Evolutionary conservation across 2,329 filamentous ascomycete genomes (phyloP), one percentile per base, ranked within the genome.

Genomic region (Alternaria consortialis): DNA sequence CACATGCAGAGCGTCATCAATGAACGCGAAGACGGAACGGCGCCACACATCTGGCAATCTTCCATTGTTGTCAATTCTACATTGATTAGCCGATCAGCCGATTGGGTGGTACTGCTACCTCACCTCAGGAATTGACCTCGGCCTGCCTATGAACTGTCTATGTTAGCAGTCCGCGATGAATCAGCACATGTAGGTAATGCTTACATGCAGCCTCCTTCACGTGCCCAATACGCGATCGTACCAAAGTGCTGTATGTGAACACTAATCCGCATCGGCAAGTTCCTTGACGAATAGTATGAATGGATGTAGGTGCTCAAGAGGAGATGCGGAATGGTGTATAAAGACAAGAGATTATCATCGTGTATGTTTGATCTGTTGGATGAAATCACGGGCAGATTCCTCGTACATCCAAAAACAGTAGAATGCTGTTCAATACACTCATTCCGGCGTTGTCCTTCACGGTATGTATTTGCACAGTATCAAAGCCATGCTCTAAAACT

Each of bases 101-200:
- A 20, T 20, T 20, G 20, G 20, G 20, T 20, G 12, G 1, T 2
- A 48, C 15, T 6, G 4, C 17, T 25, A 13, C 2, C 2, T 1
- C 17, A 9, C 1, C 1, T 6, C 20, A 8, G 44, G 29, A 5
- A 23, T 5, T 13, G 5, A 34, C 17, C 0, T 32, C 1, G 15
- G 17, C 5, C 20, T 34, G 4, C 2, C 13, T 42, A 48, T 12
- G 6, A 3, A 17, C 11, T 2, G 12, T 34, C 29, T 23, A 8
- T 4, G 23, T 34, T 3, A 32, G 12, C 5, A 6, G 20, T 13
- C 1, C 1, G 23, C 1, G 0, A 34, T 15, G 2, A 1, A 34
- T 15, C 31, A 48, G 31, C 46, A 15, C 15, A 25, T 36, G 46
- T 5, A 48, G 46, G 17, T 36, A 7, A 4, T 36, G 46, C 5